Evolutionary conservation across 2,329 filamentous ascomycete genomes (phyloP).

Genomic region (Phyllosticta citribraziliensis): DNA sequence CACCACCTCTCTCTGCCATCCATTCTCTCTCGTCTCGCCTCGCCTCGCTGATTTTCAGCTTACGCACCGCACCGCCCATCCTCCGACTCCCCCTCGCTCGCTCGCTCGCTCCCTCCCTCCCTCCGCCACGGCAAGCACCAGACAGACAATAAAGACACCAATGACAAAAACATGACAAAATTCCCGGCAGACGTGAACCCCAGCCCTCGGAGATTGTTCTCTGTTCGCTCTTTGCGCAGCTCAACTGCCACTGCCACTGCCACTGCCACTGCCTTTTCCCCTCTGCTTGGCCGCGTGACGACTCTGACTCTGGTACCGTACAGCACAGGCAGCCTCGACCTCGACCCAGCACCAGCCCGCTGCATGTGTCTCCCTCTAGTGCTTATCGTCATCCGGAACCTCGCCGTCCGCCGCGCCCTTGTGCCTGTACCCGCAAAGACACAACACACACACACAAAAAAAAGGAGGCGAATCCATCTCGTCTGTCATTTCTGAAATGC

Average conservation of each 20-base stretch:
- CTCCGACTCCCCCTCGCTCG: too few species aligned
- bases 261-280: too few species aligned
- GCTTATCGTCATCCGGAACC: background rate
- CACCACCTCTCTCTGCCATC: too few species aligned
- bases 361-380: background rate
- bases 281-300: background rate
- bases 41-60: too few species aligned
- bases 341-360: background rate
- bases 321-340: background rate
- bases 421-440: background rate
- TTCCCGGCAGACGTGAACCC: background rate
- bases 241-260: background rate
- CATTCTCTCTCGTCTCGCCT: too few species aligned
- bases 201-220: slow-evolving; percentile 4
- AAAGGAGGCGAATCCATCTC: too few species aligned
- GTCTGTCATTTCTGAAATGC: too few species aligned
- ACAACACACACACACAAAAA: background rate
- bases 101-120: too few species aligned
- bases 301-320: background rate
- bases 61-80: too few species aligned
- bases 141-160: too few species aligned
- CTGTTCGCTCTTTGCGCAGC: background rate
- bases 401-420: background rate
- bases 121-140: too few species aligned
- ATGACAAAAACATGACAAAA: too few species aligned